Evolutionary conservation across 2,329 filamentous ascomycete species (phyloP).

Genomic region (Cercospora beticola): DNA sequence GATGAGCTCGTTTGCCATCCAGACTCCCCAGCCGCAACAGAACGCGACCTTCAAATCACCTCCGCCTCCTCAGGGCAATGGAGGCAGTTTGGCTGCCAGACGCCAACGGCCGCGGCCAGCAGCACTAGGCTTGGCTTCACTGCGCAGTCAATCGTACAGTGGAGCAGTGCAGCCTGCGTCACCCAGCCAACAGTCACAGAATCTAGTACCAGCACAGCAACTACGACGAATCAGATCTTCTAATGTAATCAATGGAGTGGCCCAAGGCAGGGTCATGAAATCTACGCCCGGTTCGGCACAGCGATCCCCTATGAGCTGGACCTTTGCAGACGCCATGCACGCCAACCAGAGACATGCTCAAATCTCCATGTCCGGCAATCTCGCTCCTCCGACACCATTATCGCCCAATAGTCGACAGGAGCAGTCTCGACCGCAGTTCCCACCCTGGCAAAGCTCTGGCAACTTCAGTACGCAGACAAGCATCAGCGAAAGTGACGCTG

Average conservation of each 20-base stretch:
- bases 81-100: constrained; percentile 43
- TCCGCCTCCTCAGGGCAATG: constrained; percentile 33
- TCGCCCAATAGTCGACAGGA: constrained; percentile 42
- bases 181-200: constrained; percentile 53
- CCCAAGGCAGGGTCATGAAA: constrained; percentile 50
- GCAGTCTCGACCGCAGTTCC: constrained; percentile 33
- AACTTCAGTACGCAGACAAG: constrained; percentile 42
- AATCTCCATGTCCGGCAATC: constrained; percentile 36
- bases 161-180: constrained; percentile 42
- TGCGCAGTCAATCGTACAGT: constrained; percentile 44
- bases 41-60: constrained; percentile 37
- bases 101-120: constrained; percentile 43
- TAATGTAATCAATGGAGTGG: constrained; percentile 45
- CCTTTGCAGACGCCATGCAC: constrained; percentile 50
- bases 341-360: constrained; percentile 41
- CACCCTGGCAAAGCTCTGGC: constrained; percentile 43
- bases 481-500: constrained; percentile 41
- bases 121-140: constrained; percentile 43
- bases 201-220: constrained; percentile 68
- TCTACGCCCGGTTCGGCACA: constrained; percentile 47
- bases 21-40: constrained; percentile 35
- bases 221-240: constrained; percentile 52
- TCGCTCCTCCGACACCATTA: constrained; percentile 51
- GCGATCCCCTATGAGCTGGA: constrained; percentile 48
- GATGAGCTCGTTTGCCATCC: constrained; percentile 39